These are phyloP conservation scores for Platanthera zijinensis DNA, from an alignment of 106 monocot species.

Conservation along the genomic window DNA sequence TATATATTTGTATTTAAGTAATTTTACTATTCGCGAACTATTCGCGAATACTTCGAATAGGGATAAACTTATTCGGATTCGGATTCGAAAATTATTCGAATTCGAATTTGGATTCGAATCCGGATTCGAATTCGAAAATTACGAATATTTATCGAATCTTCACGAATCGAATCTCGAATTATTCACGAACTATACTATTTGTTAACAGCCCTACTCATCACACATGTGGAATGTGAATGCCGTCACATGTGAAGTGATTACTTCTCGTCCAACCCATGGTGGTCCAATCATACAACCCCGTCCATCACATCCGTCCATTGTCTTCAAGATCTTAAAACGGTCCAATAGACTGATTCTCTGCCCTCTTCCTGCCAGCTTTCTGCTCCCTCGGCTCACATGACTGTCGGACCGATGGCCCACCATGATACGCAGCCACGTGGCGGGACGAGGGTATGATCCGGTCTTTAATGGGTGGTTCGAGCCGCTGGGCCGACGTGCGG, in stretches of 20 bases:
- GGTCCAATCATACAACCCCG: background rate
- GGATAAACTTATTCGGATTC: too few relatives aligned
- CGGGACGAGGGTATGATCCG: background rate
- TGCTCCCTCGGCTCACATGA: background rate
- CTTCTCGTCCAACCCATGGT: background rate
- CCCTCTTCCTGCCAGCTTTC: background rate
- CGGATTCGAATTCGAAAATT: too few relatives aligned
- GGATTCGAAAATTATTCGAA: too few relatives aligned
- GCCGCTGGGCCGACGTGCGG: background rate
- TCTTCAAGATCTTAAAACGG: background rate
- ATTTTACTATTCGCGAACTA: too few relatives aligned
- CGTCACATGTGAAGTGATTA: background rate
- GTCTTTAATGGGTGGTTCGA: background rate
- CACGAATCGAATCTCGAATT: too few relatives aligned
- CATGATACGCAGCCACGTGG: background rate
- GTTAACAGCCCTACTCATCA: too few relatives aligned
- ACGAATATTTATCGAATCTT: too few relatives aligned
- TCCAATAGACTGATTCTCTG: background rate
- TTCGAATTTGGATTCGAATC: too few relatives aligned
- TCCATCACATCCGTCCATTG: background rate
- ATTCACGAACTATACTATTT: too few relatives aligned
- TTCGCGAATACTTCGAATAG: too few relatives aligned
- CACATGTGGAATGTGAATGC: background rate
- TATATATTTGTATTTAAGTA: too few relatives aligned
- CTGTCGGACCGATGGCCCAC: background rate